Percentiles rank a stretch among this genome's conserved stretches.
Conservation (phyloP, 139 green algal species). For the Chloropicon primus region DNA sequence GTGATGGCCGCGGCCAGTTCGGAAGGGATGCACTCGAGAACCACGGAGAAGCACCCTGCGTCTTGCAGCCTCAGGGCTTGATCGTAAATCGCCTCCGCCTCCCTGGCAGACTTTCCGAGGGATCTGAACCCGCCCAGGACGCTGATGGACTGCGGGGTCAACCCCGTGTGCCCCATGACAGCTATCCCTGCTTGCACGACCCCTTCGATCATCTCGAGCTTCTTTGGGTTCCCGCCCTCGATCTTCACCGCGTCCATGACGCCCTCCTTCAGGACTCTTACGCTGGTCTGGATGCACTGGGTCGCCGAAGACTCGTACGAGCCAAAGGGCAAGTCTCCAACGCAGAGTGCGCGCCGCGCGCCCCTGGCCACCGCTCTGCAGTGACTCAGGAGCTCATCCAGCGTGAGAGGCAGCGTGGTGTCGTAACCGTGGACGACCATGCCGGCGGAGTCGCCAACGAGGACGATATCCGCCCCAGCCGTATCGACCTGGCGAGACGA, state of each 20-base stretch:
- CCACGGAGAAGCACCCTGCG: conserved; percentile 84
- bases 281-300: conserved; percentile 53
- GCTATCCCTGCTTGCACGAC: conserved; percentile 84
- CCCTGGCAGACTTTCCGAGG: conserved; percentile 40
- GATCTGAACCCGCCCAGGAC: conserved; percentile 84
- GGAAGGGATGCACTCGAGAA: conserved; percentile 91
- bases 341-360: not conserved
- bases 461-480: conserved; percentile 78
- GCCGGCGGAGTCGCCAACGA: conserved; percentile 86
- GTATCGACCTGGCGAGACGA: conserved; percentile 68
- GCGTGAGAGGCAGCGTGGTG: conserved; percentile 90
- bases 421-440: conserved; percentile 99
- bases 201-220: conserved; percentile 11
- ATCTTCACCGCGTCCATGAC: conserved; percentile 94
- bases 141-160: conserved; percentile 80
- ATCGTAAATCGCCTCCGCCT: conserved; percentile 42
- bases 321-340: conserved; percentile 86
- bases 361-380: conserved; percentile 68
- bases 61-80: conserved; percentile 51
- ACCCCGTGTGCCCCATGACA: conserved; percentile 95
- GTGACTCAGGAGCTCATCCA: conserved; percentile 95
- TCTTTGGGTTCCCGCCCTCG: conserved; percentile 45
- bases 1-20: conserved; percentile 80
- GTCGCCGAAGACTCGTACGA: conserved; percentile 58
- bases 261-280: conserved; percentile 91